These are phyloP conservation scores for Zalerion maritima DNA, from an alignment of 495 filamentous ascomycete species.

Conservation along the genomic window DNA sequence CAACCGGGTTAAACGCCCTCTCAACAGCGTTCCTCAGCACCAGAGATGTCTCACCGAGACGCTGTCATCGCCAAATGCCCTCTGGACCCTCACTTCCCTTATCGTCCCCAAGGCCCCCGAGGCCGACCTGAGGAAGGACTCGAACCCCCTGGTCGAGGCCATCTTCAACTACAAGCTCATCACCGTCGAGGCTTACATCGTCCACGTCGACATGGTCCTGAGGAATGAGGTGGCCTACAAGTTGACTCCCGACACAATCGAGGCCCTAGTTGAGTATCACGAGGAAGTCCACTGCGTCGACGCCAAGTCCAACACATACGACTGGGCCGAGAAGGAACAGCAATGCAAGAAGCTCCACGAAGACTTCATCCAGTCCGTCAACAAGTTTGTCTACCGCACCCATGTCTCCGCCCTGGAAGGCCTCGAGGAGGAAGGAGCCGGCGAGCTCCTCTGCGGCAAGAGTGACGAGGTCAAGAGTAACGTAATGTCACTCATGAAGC, in stretches of 20 bases:
- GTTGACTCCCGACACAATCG: conserved; percentile 93
- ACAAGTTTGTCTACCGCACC: conserved; percentile 92
- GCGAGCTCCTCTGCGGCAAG: conserved; percentile 80
- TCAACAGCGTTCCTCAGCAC: conserved; percentile 96
- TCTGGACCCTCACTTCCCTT: conserved; percentile 90
- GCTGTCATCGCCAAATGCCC: conserved; percentile 76
- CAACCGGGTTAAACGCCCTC: conserved; percentile 90
- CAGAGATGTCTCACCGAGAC: conserved; percentile 94
- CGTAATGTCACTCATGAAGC: conserved; percentile 75
- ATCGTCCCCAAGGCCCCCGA: conserved; percentile 90
- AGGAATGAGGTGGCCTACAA: conserved; percentile 98
- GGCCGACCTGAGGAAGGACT: conserved; percentile 68
- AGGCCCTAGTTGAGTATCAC: conserved; percentile 88
- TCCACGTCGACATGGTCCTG: conserved; percentile 98
- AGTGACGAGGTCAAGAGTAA: conserved; percentile 86
- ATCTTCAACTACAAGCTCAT: conserved; percentile 89
- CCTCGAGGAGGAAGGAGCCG: conserved; percentile 90
- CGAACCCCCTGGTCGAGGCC: conserved; percentile 79
- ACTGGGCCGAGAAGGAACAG: conserved; percentile 92
- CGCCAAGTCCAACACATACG: conserved; percentile 74
- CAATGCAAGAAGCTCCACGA: conserved; percentile 97
- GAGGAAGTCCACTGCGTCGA: conserved; percentile 93
- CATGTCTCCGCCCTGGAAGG: conserved; percentile 84
- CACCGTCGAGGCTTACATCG: conserved; percentile 93
- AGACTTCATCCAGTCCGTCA: conserved; percentile 91